These are phyloP conservation scores for Eremothecium gossypii DNA, from an alignment of 1,139 yeast species.

Conservation along the genomic window DNA sequence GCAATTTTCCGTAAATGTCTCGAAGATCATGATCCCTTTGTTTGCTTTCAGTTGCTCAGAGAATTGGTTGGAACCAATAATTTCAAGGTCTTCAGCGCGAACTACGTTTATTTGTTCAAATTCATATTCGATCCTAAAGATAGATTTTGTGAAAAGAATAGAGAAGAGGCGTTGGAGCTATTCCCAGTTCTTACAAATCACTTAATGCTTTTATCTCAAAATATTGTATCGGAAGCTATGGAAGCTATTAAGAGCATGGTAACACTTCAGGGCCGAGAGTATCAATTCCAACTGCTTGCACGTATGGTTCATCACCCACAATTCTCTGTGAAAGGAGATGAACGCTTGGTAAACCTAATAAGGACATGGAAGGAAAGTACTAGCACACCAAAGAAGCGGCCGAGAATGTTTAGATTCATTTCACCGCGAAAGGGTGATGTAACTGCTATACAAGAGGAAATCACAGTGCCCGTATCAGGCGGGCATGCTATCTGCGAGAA, in stretches of 20 bases:
- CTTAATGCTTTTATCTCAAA: conserved; percentile 2
- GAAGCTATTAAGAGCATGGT: not conserved
- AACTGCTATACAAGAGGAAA: too few relatives aligned
- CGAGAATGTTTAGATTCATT: conserved; percentile 1
- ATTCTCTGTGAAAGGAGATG: conserved; percentile 6
- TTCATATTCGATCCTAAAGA: conserved; percentile 10
- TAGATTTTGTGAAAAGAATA: conserved; percentile 3
- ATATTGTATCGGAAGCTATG: conserved; percentile 5
- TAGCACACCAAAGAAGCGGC: conserved; percentile 2
- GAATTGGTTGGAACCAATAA: conserved; percentile 8
- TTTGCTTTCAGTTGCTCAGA: conserved; percentile 6
- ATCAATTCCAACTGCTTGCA: conserved; percentile 5
- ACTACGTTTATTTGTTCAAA: conserved; percentile 9
- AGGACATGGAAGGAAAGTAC: conserved; percentile 3
- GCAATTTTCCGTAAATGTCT: conserved; percentile 7
- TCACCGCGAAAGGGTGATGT: not conserved
- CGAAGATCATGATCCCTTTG: not conserved
- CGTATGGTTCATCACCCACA: conserved; percentile 5
- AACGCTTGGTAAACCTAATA: not conserved
- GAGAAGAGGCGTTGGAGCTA: not conserved
- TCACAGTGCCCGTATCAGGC: too few relatives aligned
- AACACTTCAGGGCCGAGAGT: conserved; percentile 4
- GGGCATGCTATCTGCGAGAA: too few relatives aligned
- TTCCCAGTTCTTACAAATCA: conserved; percentile 5
- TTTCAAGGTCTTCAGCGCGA: conserved; percentile 7